Conservation (phyloP, 495 filamentous ascomycete genomes). For the Penicillium egyptiacum region DNA sequence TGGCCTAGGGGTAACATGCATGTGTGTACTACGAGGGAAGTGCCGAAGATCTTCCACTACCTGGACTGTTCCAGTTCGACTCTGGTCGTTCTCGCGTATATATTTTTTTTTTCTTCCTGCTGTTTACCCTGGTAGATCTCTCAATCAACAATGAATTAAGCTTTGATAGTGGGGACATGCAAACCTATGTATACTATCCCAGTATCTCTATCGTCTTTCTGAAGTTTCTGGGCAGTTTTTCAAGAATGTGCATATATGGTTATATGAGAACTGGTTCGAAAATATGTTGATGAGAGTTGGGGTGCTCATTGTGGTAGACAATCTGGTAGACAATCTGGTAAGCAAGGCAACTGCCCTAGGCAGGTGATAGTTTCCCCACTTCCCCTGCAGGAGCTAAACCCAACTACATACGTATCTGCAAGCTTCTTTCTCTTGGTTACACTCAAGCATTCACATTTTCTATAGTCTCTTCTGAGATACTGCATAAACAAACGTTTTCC, state of each 20-base stretch:
- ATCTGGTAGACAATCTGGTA: no score
- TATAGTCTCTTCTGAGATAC: neutral
- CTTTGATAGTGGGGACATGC: neutral
- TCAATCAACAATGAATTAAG: neutral
- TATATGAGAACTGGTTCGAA: neutral
- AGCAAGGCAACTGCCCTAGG: neutral
- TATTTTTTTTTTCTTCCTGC: neutral
- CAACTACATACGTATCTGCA: neutral
- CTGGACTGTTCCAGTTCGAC: neutral
- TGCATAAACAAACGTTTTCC: neutral
- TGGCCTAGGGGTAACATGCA: neutral
- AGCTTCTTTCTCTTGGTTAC: slow-evolving; percentile 1
- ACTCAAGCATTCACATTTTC: neutral
- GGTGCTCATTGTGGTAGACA: neutral
- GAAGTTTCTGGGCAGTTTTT: neutral
- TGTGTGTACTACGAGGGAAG: neutral
- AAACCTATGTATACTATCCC: neutral
- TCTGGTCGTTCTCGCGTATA: neutral
- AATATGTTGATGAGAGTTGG: neutral
- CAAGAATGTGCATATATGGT: neutral
- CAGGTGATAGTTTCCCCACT: slow-evolving; percentile 18
- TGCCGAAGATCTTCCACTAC: neutral
- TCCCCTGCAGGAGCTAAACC: slow-evolving; percentile 6
- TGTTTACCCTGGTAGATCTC: slow-evolving; percentile 14
- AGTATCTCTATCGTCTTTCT: neutral